A percentile compares a stretch with the other conserved stretches of the same genome.
phyloP scores from a whole-genome alignment of 768 basidiomycete species.

The Gloeophyllum trabeum region DNA sequence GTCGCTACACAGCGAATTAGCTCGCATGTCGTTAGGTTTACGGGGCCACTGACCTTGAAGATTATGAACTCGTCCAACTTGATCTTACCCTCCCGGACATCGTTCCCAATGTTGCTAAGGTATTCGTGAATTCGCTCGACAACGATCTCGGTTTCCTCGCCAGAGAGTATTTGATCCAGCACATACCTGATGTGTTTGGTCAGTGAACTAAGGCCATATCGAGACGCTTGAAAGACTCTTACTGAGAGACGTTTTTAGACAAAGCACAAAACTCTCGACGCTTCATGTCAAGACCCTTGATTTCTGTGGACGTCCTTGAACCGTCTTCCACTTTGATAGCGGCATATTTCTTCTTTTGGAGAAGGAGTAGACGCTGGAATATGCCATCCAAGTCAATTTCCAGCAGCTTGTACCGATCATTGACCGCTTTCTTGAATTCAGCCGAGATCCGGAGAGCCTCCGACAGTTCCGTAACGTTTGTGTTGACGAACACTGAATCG shows the following conservation, averaged over 20 bases:
- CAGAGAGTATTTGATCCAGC: conserved; percentile 82
- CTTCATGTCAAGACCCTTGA: conserved; percentile 99
- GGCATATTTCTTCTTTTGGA: conserved; percentile 99
- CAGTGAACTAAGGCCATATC: not conserved
- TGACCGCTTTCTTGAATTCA: conserved; percentile 92
- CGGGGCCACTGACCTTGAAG: conserved; percentile 56
- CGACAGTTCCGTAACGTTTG: conserved; percentile 78
- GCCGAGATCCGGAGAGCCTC: conserved; percentile 88
- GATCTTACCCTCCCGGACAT: conserved; percentile 66
- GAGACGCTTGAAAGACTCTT: conserved; percentile 18
- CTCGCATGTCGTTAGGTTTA: conserved; percentile 2
- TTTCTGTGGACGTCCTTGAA: conserved; percentile 64
- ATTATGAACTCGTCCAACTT: conserved; percentile 93
- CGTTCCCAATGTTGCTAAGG: conserved; percentile 61
- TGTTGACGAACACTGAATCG: conserved; percentile 97
- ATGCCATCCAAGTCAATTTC: conserved; percentile 95
- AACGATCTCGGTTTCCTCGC: conserved; percentile 80
- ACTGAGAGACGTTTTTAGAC: conserved; percentile 92
- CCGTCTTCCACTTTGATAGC: conserved; percentile 91
- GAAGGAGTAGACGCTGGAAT: conserved; percentile 81
- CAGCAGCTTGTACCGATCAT: conserved; percentile 88
- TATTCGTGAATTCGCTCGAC: conserved; percentile 93
- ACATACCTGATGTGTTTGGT: conserved; percentile 49
- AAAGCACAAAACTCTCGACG: conserved; percentile 88
- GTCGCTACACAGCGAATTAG: conserved; percentile 39